These are phyloP conservation scores for Atkinsonella texensis DNA, from an alignment of 2,329 filamentous ascomycete species.

Conservation along the genomic window DNA sequence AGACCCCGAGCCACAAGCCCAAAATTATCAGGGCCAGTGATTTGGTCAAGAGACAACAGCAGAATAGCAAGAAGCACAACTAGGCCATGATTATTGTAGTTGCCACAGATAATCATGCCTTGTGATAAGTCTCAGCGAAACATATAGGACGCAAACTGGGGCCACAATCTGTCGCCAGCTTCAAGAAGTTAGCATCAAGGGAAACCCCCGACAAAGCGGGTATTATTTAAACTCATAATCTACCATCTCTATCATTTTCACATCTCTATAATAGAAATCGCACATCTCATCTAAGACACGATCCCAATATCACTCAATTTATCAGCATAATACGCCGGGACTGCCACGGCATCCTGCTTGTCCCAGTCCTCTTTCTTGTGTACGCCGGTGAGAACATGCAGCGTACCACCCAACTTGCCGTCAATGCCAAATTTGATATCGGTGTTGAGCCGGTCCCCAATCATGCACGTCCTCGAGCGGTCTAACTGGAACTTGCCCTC, in stretches of 20 bases:
- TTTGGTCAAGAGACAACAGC: constrained; percentile 31
- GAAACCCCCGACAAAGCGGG: neutral
- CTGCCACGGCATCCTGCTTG: constrained; percentile 51
- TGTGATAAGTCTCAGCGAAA: neutral
- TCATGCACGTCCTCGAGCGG: constrained; percentile 78
- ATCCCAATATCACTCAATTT: constrained; percentile 61
- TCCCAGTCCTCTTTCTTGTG: constrained; percentile 75
- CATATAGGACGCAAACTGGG: neutral
- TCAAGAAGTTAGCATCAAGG: neutral
- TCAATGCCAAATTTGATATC: constrained; percentile 94
- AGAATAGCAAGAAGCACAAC: constrained; percentile 27
- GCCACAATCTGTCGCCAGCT: neutral
- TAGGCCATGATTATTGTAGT: constrained; percentile 3
- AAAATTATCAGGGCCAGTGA: constrained; percentile 41
- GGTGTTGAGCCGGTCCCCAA: constrained; percentile 86
- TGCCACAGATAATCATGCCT: neutral
- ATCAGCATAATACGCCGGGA: constrained; percentile 77
- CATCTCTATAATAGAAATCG: constrained; percentile 3
- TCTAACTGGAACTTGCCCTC: constrained; percentile 92
- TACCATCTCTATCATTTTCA: constrained; percentile 2
- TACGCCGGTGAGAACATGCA: constrained; percentile 86
- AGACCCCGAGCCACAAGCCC: constrained; percentile 23
- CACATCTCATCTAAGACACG: constrained; percentile 10
- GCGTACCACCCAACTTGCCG: constrained; percentile 77
- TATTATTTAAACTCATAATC: neutral